Evolutionary conservation across 176 grass and related monocot genomes (phyloP).

Genomic region (Triticum turgidum): DNA sequence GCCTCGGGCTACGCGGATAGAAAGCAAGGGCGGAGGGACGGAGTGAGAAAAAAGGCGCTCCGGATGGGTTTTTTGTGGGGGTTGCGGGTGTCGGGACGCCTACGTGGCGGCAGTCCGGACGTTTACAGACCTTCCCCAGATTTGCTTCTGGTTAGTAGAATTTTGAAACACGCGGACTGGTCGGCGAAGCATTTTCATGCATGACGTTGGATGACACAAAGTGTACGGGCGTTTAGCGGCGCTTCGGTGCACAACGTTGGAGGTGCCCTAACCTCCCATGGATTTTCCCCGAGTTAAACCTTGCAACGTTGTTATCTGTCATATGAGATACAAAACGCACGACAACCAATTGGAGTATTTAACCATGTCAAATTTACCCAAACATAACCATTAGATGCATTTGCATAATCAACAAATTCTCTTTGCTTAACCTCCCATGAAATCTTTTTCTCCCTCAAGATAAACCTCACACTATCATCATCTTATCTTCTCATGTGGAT

Average conservation of each 20-base stretch:
- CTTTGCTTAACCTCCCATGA: no score
- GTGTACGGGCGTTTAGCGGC: no score
- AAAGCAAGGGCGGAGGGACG: no score
- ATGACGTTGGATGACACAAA: no score
- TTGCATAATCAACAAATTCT: neutral
- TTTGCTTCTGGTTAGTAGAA: no score
- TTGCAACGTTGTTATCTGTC: neutral
- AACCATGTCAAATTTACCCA: neutral
- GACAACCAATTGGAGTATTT: neutral
- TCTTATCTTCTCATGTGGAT: neutral
- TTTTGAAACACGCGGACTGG: fast-evolving
- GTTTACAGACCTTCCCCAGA: fast-evolving
- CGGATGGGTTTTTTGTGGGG: no score
- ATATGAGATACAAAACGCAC: neutral
- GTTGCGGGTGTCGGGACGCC: no score
- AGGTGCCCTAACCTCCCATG: neutral
- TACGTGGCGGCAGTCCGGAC: no score
- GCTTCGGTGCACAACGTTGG: no score
- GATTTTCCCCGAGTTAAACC: neutral
- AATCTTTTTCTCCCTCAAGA: neutral
- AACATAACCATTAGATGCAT: neutral
- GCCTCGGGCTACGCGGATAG: fast-evolving
- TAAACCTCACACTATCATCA: neutral
- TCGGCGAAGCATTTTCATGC: no score
- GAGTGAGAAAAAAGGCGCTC: no score